Conservation (phyloP, 2,329 filamentous ascomycete species). For the Clarireedia monteithiana region DNA sequence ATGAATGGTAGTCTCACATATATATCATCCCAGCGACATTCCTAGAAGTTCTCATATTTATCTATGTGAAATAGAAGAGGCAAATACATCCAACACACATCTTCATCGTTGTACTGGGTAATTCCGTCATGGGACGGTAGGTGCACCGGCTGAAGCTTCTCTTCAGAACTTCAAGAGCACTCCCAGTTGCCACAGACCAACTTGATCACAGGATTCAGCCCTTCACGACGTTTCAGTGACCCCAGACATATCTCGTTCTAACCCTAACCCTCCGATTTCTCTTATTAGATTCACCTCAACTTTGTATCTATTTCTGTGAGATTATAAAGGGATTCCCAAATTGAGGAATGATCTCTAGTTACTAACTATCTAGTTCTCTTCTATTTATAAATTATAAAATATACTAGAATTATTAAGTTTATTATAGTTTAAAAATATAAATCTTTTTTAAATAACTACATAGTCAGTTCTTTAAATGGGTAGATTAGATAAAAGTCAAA, state of each 20-base stretch:
- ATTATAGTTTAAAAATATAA: no score
- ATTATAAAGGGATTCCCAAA: no score
- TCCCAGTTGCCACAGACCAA: neutral
- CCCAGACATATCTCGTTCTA: neutral
- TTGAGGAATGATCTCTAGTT: no score
- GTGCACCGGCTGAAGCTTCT: neutral
- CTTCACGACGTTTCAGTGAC: neutral
- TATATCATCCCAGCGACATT: neutral
- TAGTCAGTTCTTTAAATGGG: no score
- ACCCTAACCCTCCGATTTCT: no score
- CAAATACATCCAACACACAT: neutral
- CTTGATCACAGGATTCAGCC: neutral
- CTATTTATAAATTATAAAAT: no score
- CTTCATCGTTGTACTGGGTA: neutral
- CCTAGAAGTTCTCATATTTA: neutral
- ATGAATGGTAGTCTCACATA: neutral
- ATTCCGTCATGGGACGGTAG: neutral
- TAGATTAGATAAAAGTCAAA: no score
- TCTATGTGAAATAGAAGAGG: neutral
- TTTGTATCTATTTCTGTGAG: no score
- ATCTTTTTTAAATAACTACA: no score
- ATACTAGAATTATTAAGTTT: no score
- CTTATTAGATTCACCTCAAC: no score
- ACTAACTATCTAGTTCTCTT: no score
- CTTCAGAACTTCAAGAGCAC: neutral